These are phyloP conservation scores for Tagetes patula DNA, from an alignment of 129 eudicot genomes.

Conservation along the genomic window DNA sequence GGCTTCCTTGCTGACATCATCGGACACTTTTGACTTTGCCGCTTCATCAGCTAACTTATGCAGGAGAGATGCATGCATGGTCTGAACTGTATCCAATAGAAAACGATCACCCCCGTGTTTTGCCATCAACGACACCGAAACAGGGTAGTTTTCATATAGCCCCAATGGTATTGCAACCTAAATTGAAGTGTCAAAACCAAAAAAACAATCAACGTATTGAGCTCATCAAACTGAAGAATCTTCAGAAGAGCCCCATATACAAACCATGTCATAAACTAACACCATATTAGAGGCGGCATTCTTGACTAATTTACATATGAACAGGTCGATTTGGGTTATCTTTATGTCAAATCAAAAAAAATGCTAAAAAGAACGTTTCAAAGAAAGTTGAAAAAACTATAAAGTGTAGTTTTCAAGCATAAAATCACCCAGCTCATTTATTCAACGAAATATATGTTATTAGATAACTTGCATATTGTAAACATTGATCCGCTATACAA, in stretches of 20 bases:
- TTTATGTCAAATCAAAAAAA: too few relatives aligned
- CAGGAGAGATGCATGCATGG: slow-evolving; percentile 55
- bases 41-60: slow-evolving; percentile 51
- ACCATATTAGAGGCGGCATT: neutral
- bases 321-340: neutral
- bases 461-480: neutral
- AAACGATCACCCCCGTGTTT: slow-evolving; percentile 90
- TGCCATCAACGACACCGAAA: slow-evolving; percentile 78
- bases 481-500: neutral
- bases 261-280: neutral
- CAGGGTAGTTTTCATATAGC: slow-evolving; percentile 64
- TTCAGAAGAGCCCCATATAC: neutral
- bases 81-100: slow-evolving; percentile 64
- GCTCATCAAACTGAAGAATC: slow-evolving; percentile 5
- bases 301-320: neutral
- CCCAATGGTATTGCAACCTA: slow-evolving; percentile 80
- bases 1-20: slow-evolving; percentile 56
- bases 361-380: neutral
- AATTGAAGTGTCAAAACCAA: neutral
- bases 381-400: neutral
- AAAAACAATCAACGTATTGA: neutral
- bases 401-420: slow-evolving; percentile 4
- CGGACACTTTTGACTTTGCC: slow-evolving; percentile 48
- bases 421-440: neutral
- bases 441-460: neutral